These are phyloP conservation scores for Aureobasidium sp. DNA, from an alignment of 2,329 filamentous ascomycete species.

Conservation along the genomic window DNA sequence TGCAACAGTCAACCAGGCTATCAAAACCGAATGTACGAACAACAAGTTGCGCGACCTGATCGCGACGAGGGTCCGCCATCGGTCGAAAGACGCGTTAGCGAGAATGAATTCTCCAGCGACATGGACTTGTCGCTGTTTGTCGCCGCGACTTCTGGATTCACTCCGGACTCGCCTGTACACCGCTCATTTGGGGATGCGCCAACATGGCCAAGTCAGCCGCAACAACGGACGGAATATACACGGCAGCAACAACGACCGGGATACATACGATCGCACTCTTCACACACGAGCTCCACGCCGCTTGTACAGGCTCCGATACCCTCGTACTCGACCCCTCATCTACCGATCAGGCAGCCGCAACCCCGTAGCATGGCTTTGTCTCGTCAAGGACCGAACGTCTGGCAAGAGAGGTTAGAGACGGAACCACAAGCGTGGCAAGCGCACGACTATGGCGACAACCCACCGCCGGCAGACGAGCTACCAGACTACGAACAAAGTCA, in stretches of 20 bases:
- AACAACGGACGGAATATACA: slow-evolving; percentile 10
- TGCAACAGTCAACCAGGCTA: slow-evolving; percentile 9
- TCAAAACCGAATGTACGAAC: background rate
- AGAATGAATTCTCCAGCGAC: slow-evolving; percentile 22
- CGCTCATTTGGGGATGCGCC: slow-evolving; percentile 1
- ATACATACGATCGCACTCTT: slow-evolving; percentile 20
- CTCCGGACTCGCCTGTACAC: slow-evolving; percentile 18
- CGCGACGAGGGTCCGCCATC: background rate
- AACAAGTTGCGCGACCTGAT: background rate
- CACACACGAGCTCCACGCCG: background rate
- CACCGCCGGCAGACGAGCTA: slow-evolving; percentile 33
- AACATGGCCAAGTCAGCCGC: slow-evolving; percentile 4
- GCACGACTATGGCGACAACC: slow-evolving; percentile 23
- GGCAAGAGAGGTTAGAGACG: slow-evolving; percentile 12
- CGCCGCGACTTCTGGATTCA: slow-evolving; percentile 28
- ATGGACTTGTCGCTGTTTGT: slow-evolving; percentile 29
- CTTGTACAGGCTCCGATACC: slow-evolving; percentile 21
- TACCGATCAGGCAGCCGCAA: slow-evolving; percentile 13
- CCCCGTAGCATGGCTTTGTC: slow-evolving; percentile 3
- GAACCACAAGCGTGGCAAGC: slow-evolving; percentile 18
- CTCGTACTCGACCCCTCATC: background rate
- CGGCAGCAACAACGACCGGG: slow-evolving; percentile 18
- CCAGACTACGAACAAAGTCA: slow-evolving; percentile 44
- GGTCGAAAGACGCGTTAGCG: background rate
- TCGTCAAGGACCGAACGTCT: background rate